phyloP scores from a whole-genome alignment of 805 yeast species.

The Saturnispora hagleri region DNA sequence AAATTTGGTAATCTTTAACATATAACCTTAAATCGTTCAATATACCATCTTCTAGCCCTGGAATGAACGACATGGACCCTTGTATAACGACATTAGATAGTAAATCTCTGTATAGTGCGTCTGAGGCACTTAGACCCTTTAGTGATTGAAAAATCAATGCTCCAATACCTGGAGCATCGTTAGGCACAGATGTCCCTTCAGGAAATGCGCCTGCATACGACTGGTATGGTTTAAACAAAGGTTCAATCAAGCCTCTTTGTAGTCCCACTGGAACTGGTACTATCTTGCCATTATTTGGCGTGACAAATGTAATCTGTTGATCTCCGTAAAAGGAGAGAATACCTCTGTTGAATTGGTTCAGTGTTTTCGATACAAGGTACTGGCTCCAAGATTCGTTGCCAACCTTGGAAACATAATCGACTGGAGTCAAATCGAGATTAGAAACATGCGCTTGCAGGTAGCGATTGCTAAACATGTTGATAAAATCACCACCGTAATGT shows the following conservation, averaged over 20 bases:
- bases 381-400: conserved; percentile 5
- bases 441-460: conserved; percentile 27
- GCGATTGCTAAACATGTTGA: conserved; percentile 53
- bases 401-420: conserved; percentile 4
- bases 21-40: conserved; percentile 45
- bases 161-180: conserved; percentile 42
- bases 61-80: conserved; percentile 50
- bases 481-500: conserved; percentile 77
- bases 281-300: conserved; percentile 40
- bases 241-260: conserved; percentile 40
- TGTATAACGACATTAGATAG: conserved; percentile 45
- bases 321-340: conserved; percentile 4
- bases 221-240: conserved; percentile 57
- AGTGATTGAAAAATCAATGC: conserved; percentile 37
- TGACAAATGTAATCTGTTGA: conserved; percentile 3
- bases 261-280: conserved; percentile 17
- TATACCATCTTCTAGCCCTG: conserved; percentile 47
- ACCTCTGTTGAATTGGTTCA: conserved; percentile 9
- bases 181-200: conserved; percentile 26
- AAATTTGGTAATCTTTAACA: conserved; percentile 41
- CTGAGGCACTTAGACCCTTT: conserved; percentile 36
- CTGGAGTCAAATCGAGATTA: conserved; percentile 9
- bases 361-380: conserved; percentile 25
- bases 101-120: conserved; percentile 31
- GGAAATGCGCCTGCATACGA: conserved; percentile 24